Evolutionary conservation across 768 basidiomycete genomes (phyloP), one percentile per base, ranked within the genome.

Genomic region (Solioccasus polychromus): DNA sequence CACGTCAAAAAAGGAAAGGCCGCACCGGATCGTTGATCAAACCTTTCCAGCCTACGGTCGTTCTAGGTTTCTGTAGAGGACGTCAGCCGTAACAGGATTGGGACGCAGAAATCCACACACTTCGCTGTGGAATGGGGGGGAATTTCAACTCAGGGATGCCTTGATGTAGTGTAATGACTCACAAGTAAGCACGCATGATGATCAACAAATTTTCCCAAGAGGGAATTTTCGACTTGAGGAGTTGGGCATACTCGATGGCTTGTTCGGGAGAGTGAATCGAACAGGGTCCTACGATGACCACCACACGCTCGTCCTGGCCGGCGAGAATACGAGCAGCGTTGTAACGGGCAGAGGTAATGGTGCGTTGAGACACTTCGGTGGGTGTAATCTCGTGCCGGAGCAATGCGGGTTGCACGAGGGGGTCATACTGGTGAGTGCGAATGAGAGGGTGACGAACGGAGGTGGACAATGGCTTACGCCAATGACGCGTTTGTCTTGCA

Each of bases 171-270:
- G 30, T 50, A 48, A 18, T 26, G n/a, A 80, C 92, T 66, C 60
- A 94, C 92, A 90, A 97, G 78, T 98, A 98, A 45, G 91, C 85
- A 32, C 96, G 80, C 96, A 99, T 99, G 66, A 98, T 71, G 61
- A 99, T 87, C 59, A 88, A 74, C 39, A 99, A 75, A 57, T 93
- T 88, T 42, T 73, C 74, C 79, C 82, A 86, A 17, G 73, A 67
- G 15, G 77, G 71, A 35, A 85, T 76, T 69, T 83, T 86, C 4
- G 69, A 72, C 62, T 78, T 87, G 61, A 89, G 78, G 36, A 82
- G 73, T n/a, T 70, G 70, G 11, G 89, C 90, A 59, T 92, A 92
- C 55, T 85, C 82, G 38, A 91, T 67, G 2, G 93, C 94, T 64
- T 93, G 89, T 42, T 83, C 82, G 4, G 90, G 69, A 8, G 84